These are phyloP conservation scores for Nyctanthes arbortristis DNA, from an alignment of 257 asterid species.

Conservation along the genomic window DNA sequence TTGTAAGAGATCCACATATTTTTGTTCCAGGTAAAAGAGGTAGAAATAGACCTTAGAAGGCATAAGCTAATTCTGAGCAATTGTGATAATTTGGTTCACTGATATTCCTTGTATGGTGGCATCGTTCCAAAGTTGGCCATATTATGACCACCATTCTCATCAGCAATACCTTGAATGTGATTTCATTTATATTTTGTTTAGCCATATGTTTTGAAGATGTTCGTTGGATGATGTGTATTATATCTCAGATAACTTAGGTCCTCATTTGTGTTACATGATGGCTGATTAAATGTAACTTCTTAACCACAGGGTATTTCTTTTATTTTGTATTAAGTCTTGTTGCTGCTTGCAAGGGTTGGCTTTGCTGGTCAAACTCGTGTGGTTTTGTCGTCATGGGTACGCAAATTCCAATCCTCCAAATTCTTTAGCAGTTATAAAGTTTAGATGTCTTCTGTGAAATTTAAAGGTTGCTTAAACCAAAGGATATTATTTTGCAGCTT, in stretches of 20 bases:
- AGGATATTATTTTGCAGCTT: conserved; percentile 59
- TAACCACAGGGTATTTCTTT: conserved; percentile 75
- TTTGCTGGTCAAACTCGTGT: conserved; percentile 81
- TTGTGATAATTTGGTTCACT: too few species aligned
- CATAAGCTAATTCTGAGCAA: too few species aligned
- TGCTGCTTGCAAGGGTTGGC: conserved; percentile 94
- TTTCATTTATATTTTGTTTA: not conserved
- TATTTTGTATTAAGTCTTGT: conserved; percentile 68
- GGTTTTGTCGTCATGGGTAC: conserved; percentile 92
- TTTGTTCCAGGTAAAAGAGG: too few species aligned
- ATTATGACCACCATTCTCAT: not conserved
- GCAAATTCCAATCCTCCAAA: conserved; percentile 22
- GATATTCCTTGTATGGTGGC: too few species aligned
- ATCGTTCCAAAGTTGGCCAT: too few species aligned
- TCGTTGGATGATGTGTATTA: not conserved
- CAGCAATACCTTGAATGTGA: not conserved
- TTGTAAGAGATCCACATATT: too few species aligned
- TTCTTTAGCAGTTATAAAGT: not conserved
- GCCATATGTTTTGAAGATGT: not conserved
- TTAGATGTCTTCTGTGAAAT: conserved; percentile 16
- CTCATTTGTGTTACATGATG: not conserved
- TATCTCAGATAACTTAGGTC: not conserved
- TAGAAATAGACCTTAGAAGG: too few species aligned
- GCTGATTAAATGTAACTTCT: conserved; percentile 31
- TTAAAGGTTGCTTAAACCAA: conserved; percentile 17